Evolutionary conservation across 208 protist genomes (phyloP).

Genomic region (Angomonas deanei): DNA sequence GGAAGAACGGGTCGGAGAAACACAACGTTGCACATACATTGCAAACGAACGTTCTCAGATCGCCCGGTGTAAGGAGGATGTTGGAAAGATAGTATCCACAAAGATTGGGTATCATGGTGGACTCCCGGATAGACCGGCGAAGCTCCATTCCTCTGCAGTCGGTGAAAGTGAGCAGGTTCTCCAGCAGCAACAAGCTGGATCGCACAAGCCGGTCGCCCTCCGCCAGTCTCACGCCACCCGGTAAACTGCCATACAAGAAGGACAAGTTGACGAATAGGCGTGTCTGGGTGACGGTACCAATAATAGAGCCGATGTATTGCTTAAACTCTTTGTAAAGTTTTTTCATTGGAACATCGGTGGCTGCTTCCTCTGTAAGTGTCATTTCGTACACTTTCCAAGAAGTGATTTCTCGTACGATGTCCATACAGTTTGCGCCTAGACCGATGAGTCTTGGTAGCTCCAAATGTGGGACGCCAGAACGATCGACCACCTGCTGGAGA

Average conservation of each 20-base stretch:
- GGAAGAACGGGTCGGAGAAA: not conserved
- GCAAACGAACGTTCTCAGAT: not conserved
- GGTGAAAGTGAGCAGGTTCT: slow-evolving; percentile 19
- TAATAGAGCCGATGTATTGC: not conserved
- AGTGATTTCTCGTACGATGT: slow-evolving; percentile 24
- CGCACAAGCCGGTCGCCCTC: slow-evolving; percentile 7
- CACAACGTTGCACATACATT: slow-evolving; percentile 10
- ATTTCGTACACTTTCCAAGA: slow-evolving; percentile 36
- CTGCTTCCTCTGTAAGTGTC: not conserved
- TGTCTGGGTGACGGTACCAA: not conserved
- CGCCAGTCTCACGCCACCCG: not conserved
- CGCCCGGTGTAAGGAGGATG: not conserved
- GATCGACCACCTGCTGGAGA: not conserved
- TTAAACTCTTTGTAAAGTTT: not conserved
- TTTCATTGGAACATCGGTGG: not conserved
- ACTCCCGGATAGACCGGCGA: slow-evolving; percentile 8
- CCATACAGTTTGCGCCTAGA: slow-evolving; percentile 14
- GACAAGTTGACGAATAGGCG: not conserved
- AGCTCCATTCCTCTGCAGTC: slow-evolving; percentile 10
- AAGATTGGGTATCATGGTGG: not conserved
- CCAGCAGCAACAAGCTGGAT: slow-evolving; percentile 5
- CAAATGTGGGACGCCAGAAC: not conserved
- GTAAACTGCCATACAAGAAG: not conserved
- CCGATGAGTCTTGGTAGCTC: slow-evolving; percentile 7
- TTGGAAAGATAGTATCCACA: not conserved